Evolutionary conservation across 2,329 filamentous ascomycete species (phyloP).

Genomic region (Magnaporthiopsis incrustans): DNA sequence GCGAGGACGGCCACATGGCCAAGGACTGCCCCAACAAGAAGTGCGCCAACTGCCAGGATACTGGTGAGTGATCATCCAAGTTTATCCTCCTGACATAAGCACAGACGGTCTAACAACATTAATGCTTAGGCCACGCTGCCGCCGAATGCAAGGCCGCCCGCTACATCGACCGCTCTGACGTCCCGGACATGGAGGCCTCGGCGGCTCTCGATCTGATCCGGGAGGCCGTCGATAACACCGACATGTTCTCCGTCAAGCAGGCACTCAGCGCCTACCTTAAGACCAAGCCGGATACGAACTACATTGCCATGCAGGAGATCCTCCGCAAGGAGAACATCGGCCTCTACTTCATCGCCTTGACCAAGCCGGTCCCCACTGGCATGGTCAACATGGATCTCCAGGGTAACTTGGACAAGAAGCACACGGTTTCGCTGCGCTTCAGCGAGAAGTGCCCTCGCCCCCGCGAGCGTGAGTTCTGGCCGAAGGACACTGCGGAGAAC

Average conservation of each 20-base stretch:
- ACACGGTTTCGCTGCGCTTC: constrained; percentile 55
- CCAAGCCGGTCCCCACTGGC: constrained; percentile 36
- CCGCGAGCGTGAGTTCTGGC: constrained; percentile 53
- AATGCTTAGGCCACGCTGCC: constrained; percentile 42
- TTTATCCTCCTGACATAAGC: not conserved
- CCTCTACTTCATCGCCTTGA: constrained; percentile 54
- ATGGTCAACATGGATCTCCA: constrained; percentile 67
- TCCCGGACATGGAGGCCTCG: constrained; percentile 43
- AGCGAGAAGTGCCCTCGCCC: constrained; percentile 47
- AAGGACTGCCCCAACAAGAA: constrained; percentile 51
- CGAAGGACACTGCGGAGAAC: constrained; percentile 50
- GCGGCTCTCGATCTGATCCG: constrained; percentile 50
- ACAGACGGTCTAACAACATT: not conserved
- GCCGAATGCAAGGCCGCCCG: constrained; percentile 51
- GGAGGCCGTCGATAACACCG: constrained; percentile 41
- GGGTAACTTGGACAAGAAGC: constrained; percentile 58
- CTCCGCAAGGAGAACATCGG: constrained; percentile 47
- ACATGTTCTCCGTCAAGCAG: constrained; percentile 56
- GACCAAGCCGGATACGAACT: constrained; percentile 47
- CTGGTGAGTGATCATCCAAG: constrained; percentile 35
- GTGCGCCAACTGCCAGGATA: constrained; percentile 55
- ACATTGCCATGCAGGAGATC: constrained; percentile 50
- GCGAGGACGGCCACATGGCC: constrained; percentile 43
- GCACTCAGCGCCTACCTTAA: constrained; percentile 55
- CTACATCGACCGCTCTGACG: constrained; percentile 43